phyloP scores from a whole-genome alignment of 305 asterid genomes.

The Plantago coronopus region DNA sequence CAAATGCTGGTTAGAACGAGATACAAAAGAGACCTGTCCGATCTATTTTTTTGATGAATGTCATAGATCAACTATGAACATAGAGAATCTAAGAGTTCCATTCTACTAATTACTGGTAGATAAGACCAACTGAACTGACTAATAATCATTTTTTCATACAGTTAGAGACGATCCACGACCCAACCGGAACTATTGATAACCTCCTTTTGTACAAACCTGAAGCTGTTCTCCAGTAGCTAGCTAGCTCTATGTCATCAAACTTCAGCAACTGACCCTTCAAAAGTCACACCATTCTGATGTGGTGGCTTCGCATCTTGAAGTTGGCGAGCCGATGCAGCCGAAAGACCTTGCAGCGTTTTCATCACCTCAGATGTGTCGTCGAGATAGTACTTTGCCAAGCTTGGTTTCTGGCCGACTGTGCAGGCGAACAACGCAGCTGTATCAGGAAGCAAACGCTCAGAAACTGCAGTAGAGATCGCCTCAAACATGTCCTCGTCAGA shows the following conservation, averaged over 20 bases:
- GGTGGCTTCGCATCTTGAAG: constrained; percentile 23
- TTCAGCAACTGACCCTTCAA: constrained; percentile 29
- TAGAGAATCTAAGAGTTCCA: neutral
- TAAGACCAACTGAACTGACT: neutral
- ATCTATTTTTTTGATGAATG: constrained; percentile 1
- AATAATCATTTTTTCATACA: neutral
- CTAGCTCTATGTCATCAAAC: too few relatives aligned
- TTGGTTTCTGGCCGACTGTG: constrained; percentile 83
- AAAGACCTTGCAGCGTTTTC: constrained; percentile 58
- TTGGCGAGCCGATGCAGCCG: constrained; percentile 32
- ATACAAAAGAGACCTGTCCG: neutral
- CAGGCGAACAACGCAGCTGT: constrained; percentile 65
- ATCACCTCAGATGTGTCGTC: constrained; percentile 64
- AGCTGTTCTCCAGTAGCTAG: too few relatives aligned
- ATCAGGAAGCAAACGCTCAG: constrained; percentile 37
- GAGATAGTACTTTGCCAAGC: constrained; percentile 76
- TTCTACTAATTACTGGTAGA: neutral
- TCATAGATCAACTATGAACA: constrained; percentile 9
- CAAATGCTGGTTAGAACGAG: too few relatives aligned
- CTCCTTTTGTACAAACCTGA: neutral
- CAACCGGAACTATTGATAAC: too few relatives aligned
- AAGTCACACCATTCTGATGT: constrained; percentile 25
- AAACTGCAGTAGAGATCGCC: constrained; percentile 48
- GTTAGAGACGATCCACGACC: too few relatives aligned
- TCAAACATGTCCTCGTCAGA: constrained; percentile 91